A percentile compares a stretch with the other conserved stretches of the same genome.
Conservation (phyloP, 129 eudicot genomes). For the Solidago caesia region DNA sequence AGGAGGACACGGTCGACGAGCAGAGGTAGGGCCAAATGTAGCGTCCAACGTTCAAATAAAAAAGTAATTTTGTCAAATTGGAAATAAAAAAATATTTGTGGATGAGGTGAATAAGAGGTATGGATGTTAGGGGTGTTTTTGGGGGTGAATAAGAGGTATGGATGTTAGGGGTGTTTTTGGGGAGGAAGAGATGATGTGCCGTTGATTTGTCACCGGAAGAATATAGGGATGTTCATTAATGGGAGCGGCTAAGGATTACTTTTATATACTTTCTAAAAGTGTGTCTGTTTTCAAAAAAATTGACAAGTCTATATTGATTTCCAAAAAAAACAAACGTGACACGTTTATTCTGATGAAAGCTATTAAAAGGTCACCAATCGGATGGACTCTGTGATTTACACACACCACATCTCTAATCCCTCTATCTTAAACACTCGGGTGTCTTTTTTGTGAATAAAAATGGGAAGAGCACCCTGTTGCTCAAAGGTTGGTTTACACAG, state of each 20-base stretch:
- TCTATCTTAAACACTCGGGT: conserved; percentile 1
- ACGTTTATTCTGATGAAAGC: background rate
- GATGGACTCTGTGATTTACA: conserved; percentile 16
- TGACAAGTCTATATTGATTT: background rate
- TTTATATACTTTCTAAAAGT: background rate
- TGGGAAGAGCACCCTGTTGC: conserved; percentile 48
- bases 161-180: no score
- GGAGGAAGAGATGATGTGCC: no score
- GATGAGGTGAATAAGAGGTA: no score
- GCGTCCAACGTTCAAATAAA: no score
- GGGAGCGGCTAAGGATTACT: background rate
- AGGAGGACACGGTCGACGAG: no score
- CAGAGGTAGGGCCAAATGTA: no score
- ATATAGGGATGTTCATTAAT: no score
- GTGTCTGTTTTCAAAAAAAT: background rate
- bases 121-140: no score
- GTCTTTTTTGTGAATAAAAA: conserved; percentile 29
- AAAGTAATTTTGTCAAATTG: no score
- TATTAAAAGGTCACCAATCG: conserved; percentile 25
- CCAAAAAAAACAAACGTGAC: conserved; percentile 9
- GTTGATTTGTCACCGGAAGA: no score
- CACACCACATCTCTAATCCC: conserved; percentile 24
- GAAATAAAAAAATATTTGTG: no score
- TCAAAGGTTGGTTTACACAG: conserved; percentile 42
- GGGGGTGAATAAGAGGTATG: no score